A percentile compares a stretch with the other conserved stretches of the same genome.
phyloP scores from a whole-genome alignment of 2,329 filamentous ascomycete species.

The Sporothrix schenckii region DNA sequence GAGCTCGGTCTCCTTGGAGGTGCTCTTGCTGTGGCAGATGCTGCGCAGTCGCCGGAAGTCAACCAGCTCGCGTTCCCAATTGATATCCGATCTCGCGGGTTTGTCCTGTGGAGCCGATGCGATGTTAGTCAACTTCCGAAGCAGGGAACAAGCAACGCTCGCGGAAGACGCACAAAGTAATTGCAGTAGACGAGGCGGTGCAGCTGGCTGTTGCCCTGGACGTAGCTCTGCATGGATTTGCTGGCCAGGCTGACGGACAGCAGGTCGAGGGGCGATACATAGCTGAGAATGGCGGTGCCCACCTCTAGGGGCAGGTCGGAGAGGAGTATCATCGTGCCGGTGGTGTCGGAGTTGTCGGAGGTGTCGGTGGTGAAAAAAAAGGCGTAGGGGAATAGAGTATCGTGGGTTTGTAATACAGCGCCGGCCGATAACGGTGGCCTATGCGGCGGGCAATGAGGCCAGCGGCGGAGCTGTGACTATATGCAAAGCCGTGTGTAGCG shows the following conservation, averaged over 20 bases:
- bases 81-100: background rate
- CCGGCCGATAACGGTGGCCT: background rate
- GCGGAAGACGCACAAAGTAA: slow-evolving; percentile 32
- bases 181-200: slow-evolving; percentile 62
- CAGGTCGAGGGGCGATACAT: slow-evolving; percentile 61
- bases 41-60: slow-evolving; percentile 50
- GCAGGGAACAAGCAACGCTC: too few relatives aligned
- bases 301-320: slow-evolving; percentile 63
- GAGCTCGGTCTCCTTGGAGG: slow-evolving; percentile 51
- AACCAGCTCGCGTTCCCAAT: slow-evolving; percentile 44
- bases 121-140: too few relatives aligned
- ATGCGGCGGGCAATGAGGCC: background rate
- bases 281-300: slow-evolving; percentile 61
- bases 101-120: background rate
- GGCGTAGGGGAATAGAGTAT: background rate
- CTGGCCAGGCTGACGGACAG: slow-evolving; percentile 56
- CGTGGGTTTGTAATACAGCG: background rate
- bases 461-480: background rate
- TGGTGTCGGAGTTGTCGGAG: background rate
- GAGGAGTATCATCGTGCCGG: slow-evolving; percentile 41
- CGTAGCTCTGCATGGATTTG: slow-evolving; percentile 55
- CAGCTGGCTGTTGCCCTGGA: slow-evolving; percentile 61
- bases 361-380: background rate
- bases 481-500: background rate
- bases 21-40: slow-evolving; percentile 46